Evolutionary conservation across 176 grass and related monocot species (phyloP), one percentile per base, ranked within the genome.

Genomic region (Lolium multiflorum): DNA sequence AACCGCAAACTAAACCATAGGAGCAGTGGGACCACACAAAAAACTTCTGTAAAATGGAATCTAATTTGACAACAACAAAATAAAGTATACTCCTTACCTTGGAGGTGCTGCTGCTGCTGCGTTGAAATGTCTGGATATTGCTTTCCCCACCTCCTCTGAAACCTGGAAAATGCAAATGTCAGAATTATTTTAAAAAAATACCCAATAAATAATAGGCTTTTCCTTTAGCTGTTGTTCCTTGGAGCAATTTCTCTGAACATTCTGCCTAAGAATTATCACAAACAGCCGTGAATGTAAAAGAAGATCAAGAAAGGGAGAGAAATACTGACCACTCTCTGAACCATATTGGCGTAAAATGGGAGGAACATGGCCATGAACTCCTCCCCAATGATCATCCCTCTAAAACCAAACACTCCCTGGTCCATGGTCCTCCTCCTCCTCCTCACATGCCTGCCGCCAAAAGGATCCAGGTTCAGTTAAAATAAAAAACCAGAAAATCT

Each of bases 71-170:
- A 39, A 41, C 22, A 12, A 28, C 5, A 76, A 59, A 59, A 25
- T 11, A 74, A 49, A 76, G 0, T 44, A 21, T 35, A 24, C 69
- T 17, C 44, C 59, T 85, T 55, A 91, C 86, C 90, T 91, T 78
- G 85, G 89, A 76, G 82, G 77, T 72, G 71, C 52, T 78, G 70
- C 51, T 78, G 70, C 51, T 56, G 86, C 54, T 72, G 86, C 46
- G 22, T 25, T 82, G 35, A 85, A 77, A 38, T 49, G 71, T 63
- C 71, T 88, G 71, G 70, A 82, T 11, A 86, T 55, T 44, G 71
- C 77, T 88, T 82, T 91, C 71, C 82, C 70, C 10, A 88, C 44
- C 71, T 91, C 90, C 52, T 91, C 90, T 17, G 86, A 85, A 54
- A 91, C 82, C 90, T 91, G 71, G 71, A 38, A 81, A 38, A 62